A percentile compares a stretch with the other conserved stretches of the same genome.
Evolutionary conservation across 345 rosid species (phyloP).

Genomic region (Salix brachista): DNA sequence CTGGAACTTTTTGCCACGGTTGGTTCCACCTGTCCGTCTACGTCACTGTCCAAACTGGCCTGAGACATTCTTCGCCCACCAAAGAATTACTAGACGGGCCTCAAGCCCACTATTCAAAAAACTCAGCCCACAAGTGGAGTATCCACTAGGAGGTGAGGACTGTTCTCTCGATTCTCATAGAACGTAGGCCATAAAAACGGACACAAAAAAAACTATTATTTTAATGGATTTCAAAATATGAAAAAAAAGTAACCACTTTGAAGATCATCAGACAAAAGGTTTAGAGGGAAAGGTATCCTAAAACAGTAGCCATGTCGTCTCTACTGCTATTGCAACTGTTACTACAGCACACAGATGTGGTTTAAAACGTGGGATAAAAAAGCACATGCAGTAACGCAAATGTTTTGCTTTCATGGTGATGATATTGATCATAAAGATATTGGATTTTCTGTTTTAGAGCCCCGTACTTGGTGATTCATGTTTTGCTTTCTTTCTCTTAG

Average conservation of each 20-base stretch:
- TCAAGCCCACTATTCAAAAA: too few species aligned
- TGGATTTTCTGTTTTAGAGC: background rate
- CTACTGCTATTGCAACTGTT: conserved; percentile 11
- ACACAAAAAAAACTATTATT: background rate
- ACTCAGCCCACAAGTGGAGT: background rate
- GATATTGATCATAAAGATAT: background rate
- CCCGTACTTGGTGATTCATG: background rate
- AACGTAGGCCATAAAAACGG: background rate
- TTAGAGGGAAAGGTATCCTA: too few species aligned
- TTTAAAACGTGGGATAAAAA: conserved; percentile 31
- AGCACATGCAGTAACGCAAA: background rate
- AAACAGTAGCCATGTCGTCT: conserved; percentile 9
- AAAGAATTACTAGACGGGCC: too few species aligned
- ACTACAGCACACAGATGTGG: conserved; percentile 32
- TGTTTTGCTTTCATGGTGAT: too few species aligned
- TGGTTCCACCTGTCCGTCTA: too few species aligned
- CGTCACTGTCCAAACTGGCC: too few species aligned
- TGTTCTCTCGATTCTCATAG: too few species aligned
- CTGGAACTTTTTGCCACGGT: too few species aligned
- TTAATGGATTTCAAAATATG: too few species aligned
- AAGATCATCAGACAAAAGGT: background rate
- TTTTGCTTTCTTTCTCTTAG: background rate
- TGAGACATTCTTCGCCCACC: too few species aligned
- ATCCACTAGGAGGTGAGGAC: background rate
- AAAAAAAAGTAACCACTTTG: too few species aligned